Conservation (phyloP, 2,329 filamentous ascomycete genomes). For the Aspergillus novofumigatus region DNA sequence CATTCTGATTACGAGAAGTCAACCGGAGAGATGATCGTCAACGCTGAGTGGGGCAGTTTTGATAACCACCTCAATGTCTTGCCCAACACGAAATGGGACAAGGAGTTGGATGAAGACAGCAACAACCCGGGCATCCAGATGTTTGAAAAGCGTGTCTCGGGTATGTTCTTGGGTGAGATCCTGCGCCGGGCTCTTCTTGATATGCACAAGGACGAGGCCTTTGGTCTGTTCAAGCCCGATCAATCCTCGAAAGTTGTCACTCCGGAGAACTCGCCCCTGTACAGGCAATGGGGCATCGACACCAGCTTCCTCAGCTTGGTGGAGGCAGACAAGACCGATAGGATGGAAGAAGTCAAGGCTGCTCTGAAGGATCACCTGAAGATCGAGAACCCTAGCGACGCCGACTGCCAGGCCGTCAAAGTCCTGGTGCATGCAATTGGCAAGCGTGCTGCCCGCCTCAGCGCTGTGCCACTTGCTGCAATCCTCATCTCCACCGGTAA, state of each 20-base stretch:
- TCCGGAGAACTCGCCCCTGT: constrained; percentile 61
- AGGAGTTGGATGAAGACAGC: constrained; percentile 70
- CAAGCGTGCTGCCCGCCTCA: constrained; percentile 79
- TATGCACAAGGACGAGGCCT: constrained; percentile 63
- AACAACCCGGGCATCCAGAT: constrained; percentile 94
- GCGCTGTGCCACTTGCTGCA: constrained; percentile 81
- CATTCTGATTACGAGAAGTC: constrained; percentile 63
- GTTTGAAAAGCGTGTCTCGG: constrained; percentile 97
- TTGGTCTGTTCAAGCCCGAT: constrained; percentile 70
- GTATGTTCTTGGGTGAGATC: constrained; percentile 97
- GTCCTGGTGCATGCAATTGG: constrained; percentile 77
- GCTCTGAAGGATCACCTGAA: constrained; percentile 72
- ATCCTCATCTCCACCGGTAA: constrained; percentile 77
- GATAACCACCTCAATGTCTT: constrained; percentile 89
- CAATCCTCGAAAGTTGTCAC: constrained; percentile 73
- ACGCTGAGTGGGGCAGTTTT: constrained; percentile 98
- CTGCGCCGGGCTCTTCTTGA: constrained; percentile 71
- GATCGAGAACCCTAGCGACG: constrained; percentile 69
- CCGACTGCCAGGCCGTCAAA: constrained; percentile 87
- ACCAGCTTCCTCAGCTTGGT: constrained; percentile 85
- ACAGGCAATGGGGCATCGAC: constrained; percentile 82
- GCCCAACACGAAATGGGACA: constrained; percentile 80
- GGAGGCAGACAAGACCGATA: constrained; percentile 70
- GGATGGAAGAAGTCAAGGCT: constrained; percentile 69
- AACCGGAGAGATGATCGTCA: constrained; percentile 94